Conservation (phyloP, 2,329 filamentous ascomycete species). For the Tympanopsis confertula region DNA sequence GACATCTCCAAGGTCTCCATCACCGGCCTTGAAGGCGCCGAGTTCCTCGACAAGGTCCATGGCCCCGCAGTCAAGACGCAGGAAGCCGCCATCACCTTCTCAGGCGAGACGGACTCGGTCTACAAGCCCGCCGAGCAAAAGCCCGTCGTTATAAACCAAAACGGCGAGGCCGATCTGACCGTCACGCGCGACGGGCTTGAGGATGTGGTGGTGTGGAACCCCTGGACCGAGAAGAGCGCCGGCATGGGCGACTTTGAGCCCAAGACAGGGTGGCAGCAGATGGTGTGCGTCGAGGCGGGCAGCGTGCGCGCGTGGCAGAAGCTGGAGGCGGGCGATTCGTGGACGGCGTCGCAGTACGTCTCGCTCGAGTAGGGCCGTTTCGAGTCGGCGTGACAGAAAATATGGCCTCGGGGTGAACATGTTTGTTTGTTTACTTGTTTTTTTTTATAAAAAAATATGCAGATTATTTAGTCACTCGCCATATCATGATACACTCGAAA, state of each 20-base stretch:
- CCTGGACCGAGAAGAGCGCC: constrained; percentile 76
- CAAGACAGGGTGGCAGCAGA: constrained; percentile 79
- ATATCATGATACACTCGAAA: too few species aligned
- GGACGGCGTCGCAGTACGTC: constrained; percentile 50
- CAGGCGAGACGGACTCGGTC: constrained; percentile 74
- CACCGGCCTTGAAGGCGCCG: constrained; percentile 62
- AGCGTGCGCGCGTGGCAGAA: constrained; percentile 72
- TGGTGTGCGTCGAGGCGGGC: constrained; percentile 90
- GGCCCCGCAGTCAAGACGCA: constrained; percentile 52
- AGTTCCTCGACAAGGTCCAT: constrained; percentile 77
- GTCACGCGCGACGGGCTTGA: constrained; percentile 74
- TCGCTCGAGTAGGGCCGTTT: constrained; percentile 6
- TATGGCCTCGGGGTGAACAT: too few species aligned
- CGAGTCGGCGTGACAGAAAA: too few species aligned
- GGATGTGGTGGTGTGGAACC: constrained; percentile 94
- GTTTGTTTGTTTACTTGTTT: too few species aligned
- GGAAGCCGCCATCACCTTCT: constrained; percentile 53
- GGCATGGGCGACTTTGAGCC: constrained; percentile 79
- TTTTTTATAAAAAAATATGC: too few species aligned
- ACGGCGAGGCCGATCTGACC: constrained; percentile 53
- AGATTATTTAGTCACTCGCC: too few species aligned
- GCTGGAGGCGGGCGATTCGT: constrained; percentile 66
- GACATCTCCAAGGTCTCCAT: constrained; percentile 68
- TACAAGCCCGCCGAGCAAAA: constrained; percentile 60
- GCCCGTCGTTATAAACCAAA: constrained; percentile 48